Conservation (phyloP, 345 rosid genomes). For the Angophora floribunda region DNA sequence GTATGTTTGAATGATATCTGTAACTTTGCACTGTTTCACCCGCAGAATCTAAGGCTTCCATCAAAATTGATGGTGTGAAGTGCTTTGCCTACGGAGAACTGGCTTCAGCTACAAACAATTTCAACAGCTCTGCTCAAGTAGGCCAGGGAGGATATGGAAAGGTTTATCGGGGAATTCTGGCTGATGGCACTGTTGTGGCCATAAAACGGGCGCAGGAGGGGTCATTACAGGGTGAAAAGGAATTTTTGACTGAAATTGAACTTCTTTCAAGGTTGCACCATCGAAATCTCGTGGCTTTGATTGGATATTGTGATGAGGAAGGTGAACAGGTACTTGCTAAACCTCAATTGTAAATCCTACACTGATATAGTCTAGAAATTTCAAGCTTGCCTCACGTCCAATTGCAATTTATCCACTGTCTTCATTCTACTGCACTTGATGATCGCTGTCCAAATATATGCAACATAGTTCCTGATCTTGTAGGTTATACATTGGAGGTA, state of each 20-base stretch:
- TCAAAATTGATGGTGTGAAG: conserved; percentile 79
- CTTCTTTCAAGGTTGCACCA: conserved; percentile 80
- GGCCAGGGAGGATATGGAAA: conserved; percentile 94
- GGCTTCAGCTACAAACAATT: conserved; percentile 62
- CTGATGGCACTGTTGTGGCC: conserved; percentile 62
- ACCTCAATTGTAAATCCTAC: background rate
- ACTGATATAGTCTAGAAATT: background rate
- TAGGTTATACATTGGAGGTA: background rate
- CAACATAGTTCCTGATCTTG: background rate
- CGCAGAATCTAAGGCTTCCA: conserved; percentile 49
- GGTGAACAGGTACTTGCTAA: conserved; percentile 62
- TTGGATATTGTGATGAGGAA: conserved; percentile 85
- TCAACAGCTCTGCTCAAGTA: conserved; percentile 47
- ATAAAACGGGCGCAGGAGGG: conserved; percentile 84
- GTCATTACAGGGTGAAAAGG: conserved; percentile 81
- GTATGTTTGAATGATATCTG: background rate
- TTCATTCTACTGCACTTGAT: background rate
- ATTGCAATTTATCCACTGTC: background rate
- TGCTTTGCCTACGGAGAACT: conserved; percentile 62
- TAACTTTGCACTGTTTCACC: background rate
- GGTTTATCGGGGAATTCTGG: conserved; percentile 62
- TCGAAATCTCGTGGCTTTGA: conserved; percentile 76
- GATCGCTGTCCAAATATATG: background rate
- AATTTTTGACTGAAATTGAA: conserved; percentile 81
- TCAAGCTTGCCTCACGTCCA: conserved; percentile 45